These are phyloP conservation scores for Entomortierella beljakovae DNA, from an alignment of 192 early-diverging fungal species.

Conservation along the genomic window DNA sequence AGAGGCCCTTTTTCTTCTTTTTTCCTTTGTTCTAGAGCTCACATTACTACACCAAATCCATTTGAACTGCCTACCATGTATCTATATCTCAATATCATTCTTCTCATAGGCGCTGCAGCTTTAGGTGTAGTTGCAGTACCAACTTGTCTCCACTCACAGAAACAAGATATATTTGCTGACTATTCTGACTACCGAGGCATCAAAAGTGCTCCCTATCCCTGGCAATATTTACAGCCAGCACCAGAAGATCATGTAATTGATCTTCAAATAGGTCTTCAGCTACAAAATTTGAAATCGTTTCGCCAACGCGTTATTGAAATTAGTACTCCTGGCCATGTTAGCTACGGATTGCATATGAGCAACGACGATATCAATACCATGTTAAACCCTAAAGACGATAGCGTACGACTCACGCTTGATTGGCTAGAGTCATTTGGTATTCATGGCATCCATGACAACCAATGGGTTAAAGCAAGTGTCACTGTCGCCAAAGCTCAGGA, in stretches of 20 bases:
- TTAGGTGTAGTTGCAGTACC: no score
- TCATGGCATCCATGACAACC: not conserved
- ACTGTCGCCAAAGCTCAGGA: not conserved
- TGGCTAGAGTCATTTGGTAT: conserved; percentile 10
- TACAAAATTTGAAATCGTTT: conserved; percentile 10
- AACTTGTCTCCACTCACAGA: no score
- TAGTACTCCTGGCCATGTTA: conserved; percentile 4
- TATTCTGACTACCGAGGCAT: no score
- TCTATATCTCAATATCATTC: no score
- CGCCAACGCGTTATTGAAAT: not conserved
- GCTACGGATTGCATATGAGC: conserved; percentile 1
- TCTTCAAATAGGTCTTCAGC: conserved; percentile 6
- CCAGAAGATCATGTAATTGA: not conserved
- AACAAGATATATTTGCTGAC: no score
- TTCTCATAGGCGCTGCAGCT: no score
- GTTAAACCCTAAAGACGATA: not conserved
- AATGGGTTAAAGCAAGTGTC: conserved; percentile 5
- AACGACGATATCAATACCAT: conserved; percentile 1
- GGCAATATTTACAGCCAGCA: not conserved
- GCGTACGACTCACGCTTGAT: not conserved
- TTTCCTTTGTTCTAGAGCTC: no score
- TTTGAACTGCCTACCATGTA: no score
- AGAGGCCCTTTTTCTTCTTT: no score
- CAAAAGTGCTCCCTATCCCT: not conserved
- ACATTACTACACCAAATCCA: no score